A percentile compares a stretch with the other conserved stretches of the same genome.
Evolutionary conservation across 148 eudicot species (phyloP).

Genomic region (Silene conica): DNA sequence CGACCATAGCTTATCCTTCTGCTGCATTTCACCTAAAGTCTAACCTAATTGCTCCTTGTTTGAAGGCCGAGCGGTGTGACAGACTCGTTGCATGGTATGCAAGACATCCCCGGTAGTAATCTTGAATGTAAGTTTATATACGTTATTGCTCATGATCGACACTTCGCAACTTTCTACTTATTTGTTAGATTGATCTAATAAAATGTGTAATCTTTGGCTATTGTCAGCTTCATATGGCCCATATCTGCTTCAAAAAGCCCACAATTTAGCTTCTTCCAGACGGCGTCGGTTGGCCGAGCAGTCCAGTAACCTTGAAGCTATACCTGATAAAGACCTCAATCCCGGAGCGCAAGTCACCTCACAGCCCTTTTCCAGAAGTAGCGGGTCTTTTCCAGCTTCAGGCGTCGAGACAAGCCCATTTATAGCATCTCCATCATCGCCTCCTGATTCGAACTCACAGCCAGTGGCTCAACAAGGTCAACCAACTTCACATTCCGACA

Average conservation of each 20-base stretch:
- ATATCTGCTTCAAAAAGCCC: constrained; percentile 20
- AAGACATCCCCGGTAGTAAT: constrained; percentile 29
- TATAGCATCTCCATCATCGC: constrained; percentile 14
- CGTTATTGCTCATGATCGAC: background rate
- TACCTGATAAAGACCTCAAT: constrained; percentile 28
- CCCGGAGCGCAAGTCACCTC: constrained; percentile 27
- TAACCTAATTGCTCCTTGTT: constrained; percentile 17
- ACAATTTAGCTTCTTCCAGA: constrained; percentile 23
- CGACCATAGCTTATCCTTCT: background rate
- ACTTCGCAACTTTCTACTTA: background rate
- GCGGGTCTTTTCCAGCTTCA: constrained; percentile 83
- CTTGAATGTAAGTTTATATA: constrained; percentile 43
- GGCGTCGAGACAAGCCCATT: constrained; percentile 29
- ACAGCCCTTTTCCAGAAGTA: constrained; percentile 52
- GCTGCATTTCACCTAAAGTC: background rate
- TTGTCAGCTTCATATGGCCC: constrained; percentile 40
- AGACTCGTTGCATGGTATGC: constrained; percentile 21
- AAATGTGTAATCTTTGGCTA: background rate
- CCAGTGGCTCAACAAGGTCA: constrained; percentile 18
- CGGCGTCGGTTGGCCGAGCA: constrained; percentile 65
- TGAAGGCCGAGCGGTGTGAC: constrained; percentile 44
- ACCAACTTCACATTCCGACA: constrained; percentile 14
- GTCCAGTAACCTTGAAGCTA: constrained; percentile 65
- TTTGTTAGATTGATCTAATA: background rate
- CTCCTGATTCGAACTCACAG: constrained; percentile 28